Base-by-base conservation (phyloP, 345 rosid species). In the Punica granatum region DNA sequence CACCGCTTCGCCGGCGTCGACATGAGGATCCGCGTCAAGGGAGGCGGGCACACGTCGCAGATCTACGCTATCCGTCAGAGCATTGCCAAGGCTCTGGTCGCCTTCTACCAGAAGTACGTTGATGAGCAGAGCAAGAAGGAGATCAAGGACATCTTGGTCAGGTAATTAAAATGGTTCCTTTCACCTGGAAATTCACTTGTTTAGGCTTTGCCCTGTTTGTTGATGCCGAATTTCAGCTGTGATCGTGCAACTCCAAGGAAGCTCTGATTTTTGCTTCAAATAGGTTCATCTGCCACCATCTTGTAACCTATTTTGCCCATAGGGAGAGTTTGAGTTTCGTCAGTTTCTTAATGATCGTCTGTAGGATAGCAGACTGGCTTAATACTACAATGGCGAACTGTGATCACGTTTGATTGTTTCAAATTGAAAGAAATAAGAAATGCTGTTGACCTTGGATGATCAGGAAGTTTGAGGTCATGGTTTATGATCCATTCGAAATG, bases 71-170 rank as follows among this genome's bases (percentile, higher is more conserved):
- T 92, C 44, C 80, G 98, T 48, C 98, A 92, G 85, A 89, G 96
- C 75, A 92, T 92, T 4, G 93, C 96, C 0, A 92, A 92, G 78
- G 94, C 98, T 10, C 79, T 92, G 1, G 96, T 92, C 12, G 92
- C 96, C 1, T 89, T 72, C 35, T 89, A 84, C 81, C 96, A 92
- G 86, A 92, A 92, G 88, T 86, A 67, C 37, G 94, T 87, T 6
- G 96, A 92, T 25, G 98, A 89, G 83, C 96, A 89, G 74, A 78
- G 84, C 75, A 92, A 92, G 80, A 89, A 89, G 89, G 96, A 91
- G 86, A 89, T 91, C 21, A 85, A 89, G 80, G 97, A 91, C 65
- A 86, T 89, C 18, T 69, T 89, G 70, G 84, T 87, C 15, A 72
- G 97, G 74, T 92, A 90, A 65, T 65, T 65, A 26, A 44, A 44